Evolutionary conservation across 441 rosid species (phyloP).

Genomic region (Erysimum pusillum): DNA sequence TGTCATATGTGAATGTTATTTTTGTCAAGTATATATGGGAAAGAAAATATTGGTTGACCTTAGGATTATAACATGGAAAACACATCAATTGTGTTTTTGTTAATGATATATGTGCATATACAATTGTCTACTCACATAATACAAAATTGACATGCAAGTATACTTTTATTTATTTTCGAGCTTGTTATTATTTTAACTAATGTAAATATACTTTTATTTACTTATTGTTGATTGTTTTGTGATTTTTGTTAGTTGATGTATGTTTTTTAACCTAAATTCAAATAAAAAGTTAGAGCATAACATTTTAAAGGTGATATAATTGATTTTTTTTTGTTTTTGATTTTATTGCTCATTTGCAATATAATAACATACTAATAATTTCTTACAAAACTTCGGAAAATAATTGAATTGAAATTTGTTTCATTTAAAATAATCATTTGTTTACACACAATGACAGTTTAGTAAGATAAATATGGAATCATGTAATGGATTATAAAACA

Average conservation of each 20-base stretch:
- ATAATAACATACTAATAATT: background rate
- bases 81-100: too few relatives aligned
- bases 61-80: too few relatives aligned
- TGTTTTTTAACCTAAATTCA: background rate
- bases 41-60: too few relatives aligned
- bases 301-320: background rate
- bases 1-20: too few relatives aligned
- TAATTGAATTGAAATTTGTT: background rate
- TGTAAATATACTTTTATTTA: background rate
- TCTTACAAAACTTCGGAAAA: background rate
- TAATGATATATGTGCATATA: too few relatives aligned
- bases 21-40: too few relatives aligned
- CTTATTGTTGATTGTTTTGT: background rate
- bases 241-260: background rate
- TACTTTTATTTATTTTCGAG: too few relatives aligned
- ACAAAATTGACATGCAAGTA: too few relatives aligned
- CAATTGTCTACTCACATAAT: too few relatives aligned
- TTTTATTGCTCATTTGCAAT: background rate
- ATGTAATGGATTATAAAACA: constrained; percentile 5
- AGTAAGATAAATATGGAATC: constrained; percentile 6
- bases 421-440: background rate
- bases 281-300: background rate
- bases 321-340: background rate
- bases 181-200: background rate
- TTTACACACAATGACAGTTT: background rate